Conservation (phyloP, 768 basidiomycete genomes). For the Hypsizygus marmoreus region DNA sequence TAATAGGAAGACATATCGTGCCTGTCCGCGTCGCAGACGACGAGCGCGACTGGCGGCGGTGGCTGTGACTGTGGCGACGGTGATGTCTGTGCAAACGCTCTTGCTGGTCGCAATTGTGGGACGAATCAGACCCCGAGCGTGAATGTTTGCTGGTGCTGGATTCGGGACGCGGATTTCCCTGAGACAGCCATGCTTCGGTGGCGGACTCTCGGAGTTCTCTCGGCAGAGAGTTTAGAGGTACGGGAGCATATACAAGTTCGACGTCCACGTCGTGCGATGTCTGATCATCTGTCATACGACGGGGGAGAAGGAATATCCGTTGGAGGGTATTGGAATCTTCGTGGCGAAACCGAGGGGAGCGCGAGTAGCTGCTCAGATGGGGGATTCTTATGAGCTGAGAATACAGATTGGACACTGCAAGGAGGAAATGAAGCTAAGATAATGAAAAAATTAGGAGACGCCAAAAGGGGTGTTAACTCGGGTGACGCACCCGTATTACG, state of each 20-base stretch:
- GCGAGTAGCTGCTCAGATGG: constrained; percentile 19
- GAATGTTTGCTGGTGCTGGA: constrained; percentile 15
- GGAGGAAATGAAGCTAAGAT: constrained; percentile 70
- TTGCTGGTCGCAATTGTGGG: constrained; percentile 18
- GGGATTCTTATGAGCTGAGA: constrained; percentile 51
- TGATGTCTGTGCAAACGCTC: constrained; percentile 31
- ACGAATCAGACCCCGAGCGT: constrained; percentile 22
- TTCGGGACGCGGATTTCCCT: constrained; percentile 26
- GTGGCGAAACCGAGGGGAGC: constrained; percentile 19
- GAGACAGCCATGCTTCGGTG: constrained; percentile 70
- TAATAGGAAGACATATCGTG: constrained; percentile 45
- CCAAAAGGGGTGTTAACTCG: constrained; percentile 8
- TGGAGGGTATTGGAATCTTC: constrained; percentile 38
- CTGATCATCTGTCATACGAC: constrained; percentile 15
- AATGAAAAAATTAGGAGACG: constrained; percentile 3
- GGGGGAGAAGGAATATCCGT: constrained; percentile 66
- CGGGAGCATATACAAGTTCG: constrained; percentile 69
- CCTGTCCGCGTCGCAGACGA: constrained; percentile 33
- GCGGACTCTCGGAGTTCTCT: constrained; percentile 51
- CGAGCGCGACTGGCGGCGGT: constrained; percentile 25
- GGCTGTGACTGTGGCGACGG: constrained; percentile 22
- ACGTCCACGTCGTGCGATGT: constrained; percentile 20
- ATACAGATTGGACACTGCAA: constrained; percentile 71
- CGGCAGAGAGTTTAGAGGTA: constrained; percentile 58
- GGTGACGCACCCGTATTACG: constrained; percentile 60